phyloP scores from a whole-genome alignment of 2,329 filamentous ascomycete genomes.

The Aspergillus transmontanensis region DNA sequence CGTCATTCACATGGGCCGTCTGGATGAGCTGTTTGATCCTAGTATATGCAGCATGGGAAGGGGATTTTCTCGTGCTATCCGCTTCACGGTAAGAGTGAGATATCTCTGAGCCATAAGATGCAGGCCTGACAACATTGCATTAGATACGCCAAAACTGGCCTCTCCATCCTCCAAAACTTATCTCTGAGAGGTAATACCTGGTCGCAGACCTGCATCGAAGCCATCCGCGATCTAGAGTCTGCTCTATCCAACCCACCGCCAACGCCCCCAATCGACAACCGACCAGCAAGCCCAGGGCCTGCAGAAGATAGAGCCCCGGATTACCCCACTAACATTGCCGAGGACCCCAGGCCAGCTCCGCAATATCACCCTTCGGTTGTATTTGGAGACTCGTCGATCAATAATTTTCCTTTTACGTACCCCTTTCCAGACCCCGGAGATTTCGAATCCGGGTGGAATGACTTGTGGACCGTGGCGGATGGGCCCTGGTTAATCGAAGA shows the following conservation, averaged over 20 bases:
- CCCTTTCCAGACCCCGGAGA: conserved; percentile 1
- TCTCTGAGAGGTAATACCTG: conserved; percentile 38
- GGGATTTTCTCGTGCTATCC: conserved; percentile 39
- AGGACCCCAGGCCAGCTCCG: not conserved
- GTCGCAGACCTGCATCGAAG: conserved; percentile 44
- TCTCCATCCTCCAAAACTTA: conserved; percentile 37
- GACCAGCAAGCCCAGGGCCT: not conserved
- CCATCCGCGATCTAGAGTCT: conserved; percentile 38
- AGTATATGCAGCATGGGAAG: conserved; percentile 53
- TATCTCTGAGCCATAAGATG: not conserved
- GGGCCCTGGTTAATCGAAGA: conserved; percentile 37
- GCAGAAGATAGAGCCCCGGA: not conserved
- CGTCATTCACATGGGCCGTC: conserved; percentile 56
- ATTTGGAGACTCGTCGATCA: conserved; percentile 5
- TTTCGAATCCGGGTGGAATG: conserved; percentile 13
- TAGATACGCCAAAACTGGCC: conserved; percentile 42
- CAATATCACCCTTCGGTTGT: conserved; percentile 4
- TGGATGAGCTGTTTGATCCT: conserved; percentile 59
- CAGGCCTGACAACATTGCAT: not conserved
- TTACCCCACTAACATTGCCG: not conserved
- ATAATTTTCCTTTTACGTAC: not conserved
- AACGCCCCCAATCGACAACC: not conserved
- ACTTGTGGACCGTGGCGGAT: conserved; percentile 37
- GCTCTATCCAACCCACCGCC: conserved; percentile 20
- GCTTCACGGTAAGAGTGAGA: conserved; percentile 15